Base-by-base conservation (phyloP, 768 basidiomycete genomes). In the Leucocoprinus leucothites region DNA sequence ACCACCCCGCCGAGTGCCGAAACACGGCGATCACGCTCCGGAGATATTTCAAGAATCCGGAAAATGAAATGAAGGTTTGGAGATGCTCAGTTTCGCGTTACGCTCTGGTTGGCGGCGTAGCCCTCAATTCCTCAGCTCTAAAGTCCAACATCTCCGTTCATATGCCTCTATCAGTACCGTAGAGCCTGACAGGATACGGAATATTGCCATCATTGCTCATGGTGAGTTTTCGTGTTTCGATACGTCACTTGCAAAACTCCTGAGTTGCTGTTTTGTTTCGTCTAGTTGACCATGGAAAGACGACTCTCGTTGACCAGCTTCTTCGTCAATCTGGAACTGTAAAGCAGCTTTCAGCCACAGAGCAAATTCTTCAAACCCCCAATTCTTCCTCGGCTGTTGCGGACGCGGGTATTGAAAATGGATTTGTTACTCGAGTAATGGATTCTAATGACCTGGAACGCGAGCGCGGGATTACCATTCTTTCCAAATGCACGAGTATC, bases 401-500 rank as follows among this genome's bases (percentile, higher is more conserved):
- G 65, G 9, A 59, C 64, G 24, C 60, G 56, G 38, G 51, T 36
- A 25, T 43, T 42, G 18, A 74, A 45, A 67, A 71, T 34, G 72
- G 66, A 1, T 75, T 74, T 60, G 69, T 73, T 48, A 77, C 75
- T 0, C 73, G 78, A 3, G 65, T 79, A 19, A 80, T 80, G 78
- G 78, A 80, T 64, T 78, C 77, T 1, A 77, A 78, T 61, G 77
- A 77, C 68, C 69, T 79, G 7, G 82, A 84, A 65, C 72, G 77
- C 26, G 82, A 83, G 57, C 77, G 82, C 2, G 82, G 82, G 8
- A 84, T 84, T 51, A 83, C 82, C 14, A 84, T 84, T 55, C 73
- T 82, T 44, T 81, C 80, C 0, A 82, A 82, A 57, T 81, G 80
- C 66, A 82, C 82, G 2, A 79, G 76, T 46, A 74, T 81, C 18